Evolutionary conservation across 257 asterid genomes (phyloP), one percentile per base, ranked within the genome.

Genomic region (Ballota nigra): DNA sequence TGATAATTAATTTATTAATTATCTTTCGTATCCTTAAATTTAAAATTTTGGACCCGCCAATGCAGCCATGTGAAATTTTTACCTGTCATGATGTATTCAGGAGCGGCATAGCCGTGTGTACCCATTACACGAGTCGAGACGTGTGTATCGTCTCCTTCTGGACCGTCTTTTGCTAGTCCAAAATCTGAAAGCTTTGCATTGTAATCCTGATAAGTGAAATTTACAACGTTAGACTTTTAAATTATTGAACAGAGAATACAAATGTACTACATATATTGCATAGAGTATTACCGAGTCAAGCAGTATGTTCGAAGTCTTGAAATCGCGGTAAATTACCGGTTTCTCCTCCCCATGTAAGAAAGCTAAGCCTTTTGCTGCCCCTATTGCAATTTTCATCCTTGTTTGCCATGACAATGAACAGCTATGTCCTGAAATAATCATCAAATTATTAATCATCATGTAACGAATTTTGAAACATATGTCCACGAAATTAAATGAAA

Each of bases 21-120:
- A 29, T 33, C 38, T 33, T 33, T 33, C 9, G 9, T 33, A 5
- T 6, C 2, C 38, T 3, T 26, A 26, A 26, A 26, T 26, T 26
- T 26, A 26, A 26, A 26, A 26, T 26, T 26, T 3, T 26, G 29
- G 29, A 26, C 3, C 29, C 29, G 29, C n/a, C n/a, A n/a, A n/a
- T n/a, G n/a, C n/a, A n/a, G n/a, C n/a, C n/a, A 29, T 29, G 5
- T 29, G 34, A 36, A 40, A 4, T 10, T 66, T 13, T 8, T 71
- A 88, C 98, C 97, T 59, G 97, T 86, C 96, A 86, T 88, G 65
- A 92, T 52, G 69, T 92, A 92, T 72, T 92, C 98, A 0, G 98
- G 98, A 49, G 98, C 98, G 3, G 95, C 95, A 1, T 92, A 92
- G 47, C 98, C 98, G 19, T 86, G 91, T 18, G 98, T 92, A 5